Evolutionary conservation across 148 eudicot species (phyloP).

Genomic region (Chenopodium formosanum): DNA sequence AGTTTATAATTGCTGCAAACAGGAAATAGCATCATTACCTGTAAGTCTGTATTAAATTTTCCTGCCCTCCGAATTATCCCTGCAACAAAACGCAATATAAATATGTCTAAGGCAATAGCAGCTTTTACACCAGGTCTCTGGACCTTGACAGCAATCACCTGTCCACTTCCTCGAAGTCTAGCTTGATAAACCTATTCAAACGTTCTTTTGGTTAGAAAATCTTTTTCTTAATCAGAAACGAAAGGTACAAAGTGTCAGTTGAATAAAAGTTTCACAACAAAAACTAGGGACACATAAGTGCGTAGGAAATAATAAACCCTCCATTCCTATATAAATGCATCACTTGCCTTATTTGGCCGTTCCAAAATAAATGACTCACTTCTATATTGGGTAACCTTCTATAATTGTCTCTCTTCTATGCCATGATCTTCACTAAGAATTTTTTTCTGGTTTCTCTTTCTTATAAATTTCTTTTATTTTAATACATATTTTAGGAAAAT

Average conservation of each 20-base stretch:
- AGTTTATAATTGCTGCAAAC: neutral
- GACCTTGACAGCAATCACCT: conserved; percentile 88
- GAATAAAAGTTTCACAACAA: neutral
- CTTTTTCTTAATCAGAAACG: neutral
- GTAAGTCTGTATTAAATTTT: conserved; percentile 89
- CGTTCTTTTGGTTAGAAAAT: neutral
- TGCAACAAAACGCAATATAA: conserved; percentile 75
- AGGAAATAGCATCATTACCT: conserved; percentile 44
- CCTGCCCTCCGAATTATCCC: conserved; percentile 72
- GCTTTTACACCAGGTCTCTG: conserved; percentile 98
- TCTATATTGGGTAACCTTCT: no score
- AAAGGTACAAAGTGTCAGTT: neutral
- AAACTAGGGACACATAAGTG: neutral
- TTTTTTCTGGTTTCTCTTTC: no score
- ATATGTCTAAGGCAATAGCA: conserved; percentile 86
- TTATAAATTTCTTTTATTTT: no score
- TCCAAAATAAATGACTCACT: no score
- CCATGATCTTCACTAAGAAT: no score
- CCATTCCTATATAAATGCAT: no score
- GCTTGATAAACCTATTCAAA: conserved; percentile 76
- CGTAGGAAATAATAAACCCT: no score
- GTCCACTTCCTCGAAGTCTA: conserved; percentile 59
- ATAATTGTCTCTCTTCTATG: no score
- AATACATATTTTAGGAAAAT: no score
- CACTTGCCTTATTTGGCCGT: no score